phyloP scores from a whole-genome alignment of 179 eudicot genomes.

The Amaranthus tricolor region DNA sequence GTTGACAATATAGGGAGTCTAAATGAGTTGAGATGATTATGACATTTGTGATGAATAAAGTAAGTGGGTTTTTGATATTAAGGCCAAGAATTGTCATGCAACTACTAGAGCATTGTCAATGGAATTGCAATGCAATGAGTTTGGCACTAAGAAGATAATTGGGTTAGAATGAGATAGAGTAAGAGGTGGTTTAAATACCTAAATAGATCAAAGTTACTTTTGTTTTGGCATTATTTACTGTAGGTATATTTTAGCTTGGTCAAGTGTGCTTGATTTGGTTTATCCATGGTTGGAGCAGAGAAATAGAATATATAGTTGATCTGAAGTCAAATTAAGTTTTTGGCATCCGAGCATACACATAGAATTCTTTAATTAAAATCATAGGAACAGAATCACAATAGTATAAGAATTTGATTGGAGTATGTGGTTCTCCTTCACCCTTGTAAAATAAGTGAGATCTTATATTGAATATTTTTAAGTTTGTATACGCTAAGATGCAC shows the following conservation, averaged over 20 bases:
- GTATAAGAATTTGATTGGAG: too few relatives aligned
- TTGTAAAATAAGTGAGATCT: too few relatives aligned
- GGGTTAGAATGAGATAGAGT: background rate
- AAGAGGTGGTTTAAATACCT: background rate
- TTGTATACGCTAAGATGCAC: too few relatives aligned
- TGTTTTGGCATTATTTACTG: background rate
- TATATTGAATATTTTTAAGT: too few relatives aligned
- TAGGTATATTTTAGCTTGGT: background rate
- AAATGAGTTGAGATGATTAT: background rate
- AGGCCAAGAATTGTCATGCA: background rate
- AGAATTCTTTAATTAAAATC: background rate
- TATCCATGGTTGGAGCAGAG: background rate
- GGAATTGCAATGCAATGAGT: background rate
- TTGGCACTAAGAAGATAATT: background rate
- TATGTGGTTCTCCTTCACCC: too few relatives aligned
- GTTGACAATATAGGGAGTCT: background rate
- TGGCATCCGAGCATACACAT: background rate
- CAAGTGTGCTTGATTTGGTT: background rate
- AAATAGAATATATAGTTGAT: background rate
- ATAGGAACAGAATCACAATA: too few relatives aligned
- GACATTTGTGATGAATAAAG: background rate
- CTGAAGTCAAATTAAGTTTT: background rate
- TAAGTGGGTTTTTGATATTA: background rate
- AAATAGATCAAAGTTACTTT: background rate
- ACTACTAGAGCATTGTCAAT: conserved; percentile 4